phyloP scores from a whole-genome alignment of 2,329 filamentous ascomycete genomes.

The Alternaria sp. region DNA sequence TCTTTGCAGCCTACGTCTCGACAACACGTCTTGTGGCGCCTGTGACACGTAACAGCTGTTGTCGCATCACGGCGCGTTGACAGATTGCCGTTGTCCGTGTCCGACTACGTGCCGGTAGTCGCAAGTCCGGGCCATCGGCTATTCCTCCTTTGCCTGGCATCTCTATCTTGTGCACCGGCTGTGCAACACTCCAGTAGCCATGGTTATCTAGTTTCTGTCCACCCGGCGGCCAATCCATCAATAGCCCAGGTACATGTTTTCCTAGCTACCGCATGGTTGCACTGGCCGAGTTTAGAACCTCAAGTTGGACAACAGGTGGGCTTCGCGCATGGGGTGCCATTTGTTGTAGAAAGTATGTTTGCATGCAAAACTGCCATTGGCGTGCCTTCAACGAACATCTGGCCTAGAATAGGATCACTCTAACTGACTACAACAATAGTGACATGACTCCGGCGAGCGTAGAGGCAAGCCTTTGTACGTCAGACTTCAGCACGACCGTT shows the following conservation, averaged over 20 bases:
- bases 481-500: not conserved
- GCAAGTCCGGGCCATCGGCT: not conserved
- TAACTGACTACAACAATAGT: not conserved
- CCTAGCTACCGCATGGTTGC: not conserved
- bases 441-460: not conserved
- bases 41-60: conserved; percentile 12
- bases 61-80: conserved; percentile 9
- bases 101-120: conserved; percentile 1
- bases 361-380: not conserved
- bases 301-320: not conserved
- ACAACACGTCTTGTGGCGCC: not conserved
- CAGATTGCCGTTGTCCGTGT: not conserved
- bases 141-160: not conserved
- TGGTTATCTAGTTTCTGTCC: not conserved
- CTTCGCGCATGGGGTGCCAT: not conserved
- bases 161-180: not conserved
- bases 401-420: not conserved
- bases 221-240: not conserved
- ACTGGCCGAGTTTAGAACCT: not conserved
- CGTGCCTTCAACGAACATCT: not conserved
- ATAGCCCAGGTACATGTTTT: conserved; percentile 4
- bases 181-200: not conserved
- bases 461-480: not conserved
- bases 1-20: not conserved
- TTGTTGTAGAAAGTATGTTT: conserved; percentile 1